These are phyloP conservation scores for Xylariaceae sp. DNA, from an alignment of 2,329 filamentous ascomycete species.

Conservation along the genomic window DNA sequence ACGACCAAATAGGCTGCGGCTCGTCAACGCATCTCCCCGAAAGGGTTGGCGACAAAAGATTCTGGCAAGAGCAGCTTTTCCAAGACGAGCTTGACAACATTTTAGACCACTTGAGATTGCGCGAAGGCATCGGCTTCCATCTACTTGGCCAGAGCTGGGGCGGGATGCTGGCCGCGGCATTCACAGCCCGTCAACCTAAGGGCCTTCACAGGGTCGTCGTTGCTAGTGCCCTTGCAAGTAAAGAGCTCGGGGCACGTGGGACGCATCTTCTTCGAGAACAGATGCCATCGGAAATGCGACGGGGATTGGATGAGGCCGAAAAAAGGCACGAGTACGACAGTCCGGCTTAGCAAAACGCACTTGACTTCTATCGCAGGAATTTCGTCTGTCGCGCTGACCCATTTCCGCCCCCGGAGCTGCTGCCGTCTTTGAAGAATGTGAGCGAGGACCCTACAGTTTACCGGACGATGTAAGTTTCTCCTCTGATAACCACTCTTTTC, in stretches of 20 bases:
- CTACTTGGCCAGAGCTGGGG: conserved; percentile 21
- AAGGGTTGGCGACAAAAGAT: conserved; percentile 12
- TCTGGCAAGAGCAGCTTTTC: conserved; percentile 18
- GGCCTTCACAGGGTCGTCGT: conserved; percentile 16
- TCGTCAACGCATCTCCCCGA: conserved; percentile 16
- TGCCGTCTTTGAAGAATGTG: conserved; percentile 13
- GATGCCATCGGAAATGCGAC: conserved; percentile 12
- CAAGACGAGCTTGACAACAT: conserved; percentile 18
- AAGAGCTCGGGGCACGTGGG: conserved; percentile 2
- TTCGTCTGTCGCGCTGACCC: conserved; percentile 17
- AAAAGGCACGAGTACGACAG: conserved; percentile 15
- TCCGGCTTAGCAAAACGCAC: conserved; percentile 10
- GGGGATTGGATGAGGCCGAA: conserved; percentile 12
- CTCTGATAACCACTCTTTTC: neutral
- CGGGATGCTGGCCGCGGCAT: conserved; percentile 17
- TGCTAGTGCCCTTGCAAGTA: conserved; percentile 14
- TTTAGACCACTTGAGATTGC: conserved; percentile 10
- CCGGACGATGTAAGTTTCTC: conserved; percentile 16
- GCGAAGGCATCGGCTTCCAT: conserved; percentile 12
- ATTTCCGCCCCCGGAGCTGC: conserved; percentile 14
- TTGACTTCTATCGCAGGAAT: conserved; percentile 10
- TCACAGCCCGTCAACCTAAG: conserved; percentile 10
- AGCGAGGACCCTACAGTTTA: conserved; percentile 20
- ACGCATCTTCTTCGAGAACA: conserved; percentile 5
- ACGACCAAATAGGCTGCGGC: conserved; percentile 20